These are phyloP conservation scores for Sphaerulina populicola DNA, from an alignment of 2,329 filamentous ascomycete species.

Conservation along the genomic window DNA sequence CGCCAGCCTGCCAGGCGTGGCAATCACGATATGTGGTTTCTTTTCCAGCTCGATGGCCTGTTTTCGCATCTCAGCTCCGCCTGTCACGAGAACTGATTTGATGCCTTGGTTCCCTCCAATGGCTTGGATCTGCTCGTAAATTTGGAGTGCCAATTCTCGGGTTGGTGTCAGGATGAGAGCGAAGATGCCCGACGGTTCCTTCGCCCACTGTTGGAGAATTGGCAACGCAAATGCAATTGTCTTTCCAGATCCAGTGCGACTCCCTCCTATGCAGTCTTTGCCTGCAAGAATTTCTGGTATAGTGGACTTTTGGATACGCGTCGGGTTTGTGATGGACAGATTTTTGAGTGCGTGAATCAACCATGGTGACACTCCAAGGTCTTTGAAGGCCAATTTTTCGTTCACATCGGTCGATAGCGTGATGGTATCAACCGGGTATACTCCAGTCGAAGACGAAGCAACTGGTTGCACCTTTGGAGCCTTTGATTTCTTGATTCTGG, in stretches of 20 bases:
- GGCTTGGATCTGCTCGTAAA: constrained; percentile 91
- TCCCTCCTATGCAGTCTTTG: constrained; percentile 88
- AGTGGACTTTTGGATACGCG: constrained; percentile 83
- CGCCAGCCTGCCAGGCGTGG: constrained; percentile 83
- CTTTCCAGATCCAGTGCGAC: constrained; percentile 91
- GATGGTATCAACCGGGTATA: background rate
- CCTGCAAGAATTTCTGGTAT: constrained; percentile 90
- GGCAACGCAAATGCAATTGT: constrained; percentile 93
- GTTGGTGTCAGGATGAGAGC: constrained; percentile 84
- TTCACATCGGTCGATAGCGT: constrained; percentile 21
- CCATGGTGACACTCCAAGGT: constrained; percentile 49
- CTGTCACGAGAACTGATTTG: constrained; percentile 82
- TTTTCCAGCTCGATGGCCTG: constrained; percentile 78
- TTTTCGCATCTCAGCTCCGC: constrained; percentile 81
- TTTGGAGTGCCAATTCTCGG: constrained; percentile 85
- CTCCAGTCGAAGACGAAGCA: background rate
- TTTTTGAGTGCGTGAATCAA: constrained; percentile 68
- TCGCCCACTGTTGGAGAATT: constrained; percentile 85
- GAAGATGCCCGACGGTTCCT: constrained; percentile 87
- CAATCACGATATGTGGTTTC: constrained; percentile 84
- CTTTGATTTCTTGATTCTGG: constrained; percentile 6
- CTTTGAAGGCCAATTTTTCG: constrained; percentile 27
- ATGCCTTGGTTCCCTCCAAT: constrained; percentile 81
- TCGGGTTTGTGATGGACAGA: constrained; percentile 79
- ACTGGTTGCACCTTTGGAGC: background rate